Base-by-base conservation (phyloP, 2,329 filamentous ascomycete species). In the Ascochyta pisi region DNA sequence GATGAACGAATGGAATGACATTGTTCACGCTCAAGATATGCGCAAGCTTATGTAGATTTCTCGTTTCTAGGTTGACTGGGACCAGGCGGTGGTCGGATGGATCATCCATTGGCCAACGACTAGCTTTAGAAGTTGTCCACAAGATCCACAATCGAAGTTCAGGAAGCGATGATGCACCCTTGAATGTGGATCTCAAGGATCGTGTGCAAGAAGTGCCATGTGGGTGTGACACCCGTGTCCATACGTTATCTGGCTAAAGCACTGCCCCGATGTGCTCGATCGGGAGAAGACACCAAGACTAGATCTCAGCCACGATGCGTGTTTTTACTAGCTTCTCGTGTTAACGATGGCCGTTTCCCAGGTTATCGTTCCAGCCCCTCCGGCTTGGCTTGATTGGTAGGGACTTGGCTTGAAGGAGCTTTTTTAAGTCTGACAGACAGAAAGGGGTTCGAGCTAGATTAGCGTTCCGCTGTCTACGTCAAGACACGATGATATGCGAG, bases 301-400 rank as follows among this genome's bases (percentile, higher is more conserved):
- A n/a, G 19, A 31, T 19, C 16, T 24, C 35, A 45, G 52, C 47
- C 38, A 47, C 33, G 24, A 33, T 45, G 53, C 22, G 42, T 24
- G 42, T 23, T 24, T 41, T 47, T 29, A 29, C 13, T 50, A 55
- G 46, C 34, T 12, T 19, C 33, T 50, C 33, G 26, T 27, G 15
- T 46, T 31, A 19, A 46, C 31, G 24, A 41, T 46, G 29, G 15
- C 37, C 31, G 15, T 37, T 35, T 9, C 34, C 41, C 26, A 46
- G 35, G 35, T 40, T 55, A 41, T 41, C 41, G 34, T 54, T 49
- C 42, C 46, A 43, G 42, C 43, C 31, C 39, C 31, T 39, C 53
- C 47, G 38, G 37, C 42, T 56, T 50, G 47, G 42, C 47, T 15
- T 49, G 23, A 39, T 43, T 38, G 33, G 42, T 39, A 26, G 26